These are phyloP conservation scores for Tuber microsphaerosporum DNA, from an alignment of 495 filamentous ascomycete genomes.

Conservation along the genomic window DNA sequence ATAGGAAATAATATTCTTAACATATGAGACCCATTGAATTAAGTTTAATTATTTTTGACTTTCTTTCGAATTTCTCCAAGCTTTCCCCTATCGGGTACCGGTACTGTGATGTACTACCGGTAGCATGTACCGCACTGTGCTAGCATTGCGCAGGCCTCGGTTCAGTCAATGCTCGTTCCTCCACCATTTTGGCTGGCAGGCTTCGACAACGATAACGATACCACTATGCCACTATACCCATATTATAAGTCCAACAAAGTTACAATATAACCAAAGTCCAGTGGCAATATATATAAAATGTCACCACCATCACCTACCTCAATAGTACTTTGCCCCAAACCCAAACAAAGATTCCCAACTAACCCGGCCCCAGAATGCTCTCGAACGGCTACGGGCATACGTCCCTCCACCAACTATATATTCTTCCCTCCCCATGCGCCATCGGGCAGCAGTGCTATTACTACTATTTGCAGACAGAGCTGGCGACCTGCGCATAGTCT, in stretches of 20 bases:
- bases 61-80: not conserved
- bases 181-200: not conserved
- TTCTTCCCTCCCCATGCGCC: slow-evolving; percentile 22
- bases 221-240: not conserved
- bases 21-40: not conserved
- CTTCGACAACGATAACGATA: not conserved
- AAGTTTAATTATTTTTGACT: not conserved
- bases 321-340: not conserved
- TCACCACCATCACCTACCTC: not conserved
- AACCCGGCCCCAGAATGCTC: not conserved
- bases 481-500: slow-evolving; percentile 71
- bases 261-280: not conserved
- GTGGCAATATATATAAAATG: not conserved
- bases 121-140: too few relatives aligned
- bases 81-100: not conserved
- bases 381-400: slow-evolving; percentile 60
- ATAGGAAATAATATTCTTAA: not conserved
- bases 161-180: not conserved
- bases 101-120: not conserved
- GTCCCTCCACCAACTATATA: slow-evolving; percentile 55
- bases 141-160: not conserved
- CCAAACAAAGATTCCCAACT: not conserved
- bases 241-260: not conserved
- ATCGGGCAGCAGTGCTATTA: slow-evolving; percentile 71
- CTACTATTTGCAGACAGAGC: slow-evolving; percentile 72